Evolutionary conservation across 164 flowering plant species (phyloP).

Genomic region (Stephania yunnanensis): DNA sequence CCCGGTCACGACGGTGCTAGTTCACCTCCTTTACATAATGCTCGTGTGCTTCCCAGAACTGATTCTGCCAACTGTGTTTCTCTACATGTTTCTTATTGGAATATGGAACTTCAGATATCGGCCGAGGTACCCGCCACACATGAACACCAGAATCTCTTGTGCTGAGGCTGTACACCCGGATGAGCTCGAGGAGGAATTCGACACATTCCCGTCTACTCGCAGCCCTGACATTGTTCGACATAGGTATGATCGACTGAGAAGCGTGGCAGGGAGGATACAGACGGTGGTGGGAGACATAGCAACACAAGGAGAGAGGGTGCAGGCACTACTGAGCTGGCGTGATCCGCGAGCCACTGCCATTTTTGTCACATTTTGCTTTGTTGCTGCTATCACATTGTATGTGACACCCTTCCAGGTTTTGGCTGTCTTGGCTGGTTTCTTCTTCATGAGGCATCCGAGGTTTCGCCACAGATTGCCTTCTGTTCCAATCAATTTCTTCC

Average conservation of each 20-base stretch:
- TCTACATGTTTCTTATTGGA: constrained; percentile 91
- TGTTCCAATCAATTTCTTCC: constrained; percentile 79
- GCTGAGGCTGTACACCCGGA: constrained; percentile 70
- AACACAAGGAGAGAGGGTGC: constrained; percentile 67
- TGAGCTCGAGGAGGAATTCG: constrained; percentile 82
- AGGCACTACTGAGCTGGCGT: constrained; percentile 66
- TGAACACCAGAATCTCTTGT: constrained; percentile 62
- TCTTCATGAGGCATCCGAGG: constrained; percentile 81
- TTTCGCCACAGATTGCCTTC: constrained; percentile 70
- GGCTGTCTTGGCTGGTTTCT: constrained; percentile 61
- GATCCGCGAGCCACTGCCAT: constrained; percentile 70
- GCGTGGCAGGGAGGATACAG: constrained; percentile 76
- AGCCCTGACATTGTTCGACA: constrained; percentile 58
- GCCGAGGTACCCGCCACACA: constrained; percentile 84
- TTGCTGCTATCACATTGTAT: constrained; percentile 61
- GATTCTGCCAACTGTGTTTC: constrained; percentile 67
- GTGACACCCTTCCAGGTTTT: constrained; percentile 74
- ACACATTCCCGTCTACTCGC: constrained; percentile 59
- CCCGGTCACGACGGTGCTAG: constrained; percentile 78
- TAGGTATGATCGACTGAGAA: constrained; percentile 75
- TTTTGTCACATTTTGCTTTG: constrained; percentile 52
- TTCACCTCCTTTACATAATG: constrained; percentile 75
- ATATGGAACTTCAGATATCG: constrained; percentile 86
- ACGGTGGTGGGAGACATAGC: constrained; percentile 75
- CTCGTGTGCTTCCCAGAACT: constrained; percentile 86